These are phyloP conservation scores for Candida albicans DNA, from an alignment of 1,139 yeast genomes.

Conservation along the genomic window DNA sequence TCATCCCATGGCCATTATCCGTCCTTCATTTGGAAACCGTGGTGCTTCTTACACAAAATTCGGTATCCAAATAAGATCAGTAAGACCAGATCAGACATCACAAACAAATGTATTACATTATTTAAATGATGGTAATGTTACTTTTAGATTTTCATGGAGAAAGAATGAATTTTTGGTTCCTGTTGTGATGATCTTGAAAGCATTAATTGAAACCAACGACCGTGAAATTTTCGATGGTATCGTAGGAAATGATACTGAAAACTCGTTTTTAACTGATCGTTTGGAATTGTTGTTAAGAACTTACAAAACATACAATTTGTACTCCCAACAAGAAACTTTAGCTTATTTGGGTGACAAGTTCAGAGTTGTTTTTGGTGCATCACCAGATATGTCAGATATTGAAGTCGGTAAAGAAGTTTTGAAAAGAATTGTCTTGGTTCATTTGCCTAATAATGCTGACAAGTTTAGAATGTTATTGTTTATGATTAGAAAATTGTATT, in stretches of 20 bases:
- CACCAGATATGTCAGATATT: conserved; percentile 83
- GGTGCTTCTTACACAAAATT: conserved; percentile 86
- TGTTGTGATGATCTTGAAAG: conserved; percentile 88
- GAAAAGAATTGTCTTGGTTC: conserved; percentile 84
- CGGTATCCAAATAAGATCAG: conserved; percentile 93
- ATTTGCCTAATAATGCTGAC: conserved; percentile 67
- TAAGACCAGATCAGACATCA: conserved; percentile 95
- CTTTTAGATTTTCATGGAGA: conserved; percentile 95
- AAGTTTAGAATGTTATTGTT: conserved; percentile 85
- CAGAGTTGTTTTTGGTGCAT: conserved; percentile 87
- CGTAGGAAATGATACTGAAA: conserved; percentile 81
- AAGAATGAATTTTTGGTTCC: conserved; percentile 95
- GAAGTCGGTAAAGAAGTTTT: conserved; percentile 90
- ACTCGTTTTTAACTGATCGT: conserved; percentile 97
- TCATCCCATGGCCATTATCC: conserved; percentile 95
- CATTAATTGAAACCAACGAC: conserved; percentile 86
- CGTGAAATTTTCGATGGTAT: conserved; percentile 95
- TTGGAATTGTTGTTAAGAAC: conserved; percentile 87
- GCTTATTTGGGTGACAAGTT: conserved; percentile 95
- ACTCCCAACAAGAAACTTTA: conserved; percentile 82
- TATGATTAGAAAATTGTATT: conserved; percentile 92
- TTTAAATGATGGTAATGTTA: conserved; percentile 92
- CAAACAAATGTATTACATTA: conserved; percentile 96
- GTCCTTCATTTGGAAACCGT: conserved; percentile 93
- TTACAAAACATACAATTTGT: conserved; percentile 75